These are phyloP conservation scores for Cutaneotrichosporon cyanovorans DNA, from an alignment of 1,284 basidiomycete species.

Conservation along the genomic window DNA sequence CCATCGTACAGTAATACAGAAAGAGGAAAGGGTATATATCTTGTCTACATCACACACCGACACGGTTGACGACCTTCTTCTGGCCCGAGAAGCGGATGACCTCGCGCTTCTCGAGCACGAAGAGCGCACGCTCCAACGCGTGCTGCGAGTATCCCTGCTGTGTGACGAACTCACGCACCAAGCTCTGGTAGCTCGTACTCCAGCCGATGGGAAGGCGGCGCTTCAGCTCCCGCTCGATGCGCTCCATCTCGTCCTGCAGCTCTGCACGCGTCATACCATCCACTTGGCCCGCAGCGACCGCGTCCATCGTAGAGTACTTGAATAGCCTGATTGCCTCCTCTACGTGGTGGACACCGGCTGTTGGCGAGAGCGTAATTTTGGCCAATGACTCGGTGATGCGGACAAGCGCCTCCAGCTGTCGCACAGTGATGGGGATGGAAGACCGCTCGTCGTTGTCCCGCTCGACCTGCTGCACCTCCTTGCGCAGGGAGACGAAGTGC, in stretches of 20 bases:
- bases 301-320: conserved; percentile 99
- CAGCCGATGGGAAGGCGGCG: conserved; percentile 88
- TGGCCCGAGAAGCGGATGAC: conserved; percentile 81
- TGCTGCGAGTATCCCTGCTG: conserved; percentile 86
- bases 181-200: conserved; percentile 89
- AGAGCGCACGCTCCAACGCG: conserved; percentile 86
- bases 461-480: conserved; percentile 94
- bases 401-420: conserved; percentile 97
- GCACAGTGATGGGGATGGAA: conserved; percentile 96
- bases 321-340: conserved; percentile 97
- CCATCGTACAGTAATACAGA: not conserved
- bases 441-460: conserved; percentile 94
- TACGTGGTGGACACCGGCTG: conserved; percentile 87
- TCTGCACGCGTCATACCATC: conserved; percentile 90
- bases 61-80: conserved; percentile 45
- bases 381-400: conserved; percentile 96
- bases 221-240: conserved; percentile 85
- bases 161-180: conserved; percentile 91
- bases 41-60: conserved; percentile 25
- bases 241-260: conserved; percentile 86
- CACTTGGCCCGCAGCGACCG: conserved; percentile 76
- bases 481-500: conserved; percentile 90
- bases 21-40: not conserved
- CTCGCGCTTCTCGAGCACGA: conserved; percentile 90
- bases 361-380: conserved; percentile 81